Evolutionary conservation across 2,329 filamentous ascomycete species (phyloP), one percentile per base, ranked within the genome.

Genomic region (Aspergillus persii): DNA sequence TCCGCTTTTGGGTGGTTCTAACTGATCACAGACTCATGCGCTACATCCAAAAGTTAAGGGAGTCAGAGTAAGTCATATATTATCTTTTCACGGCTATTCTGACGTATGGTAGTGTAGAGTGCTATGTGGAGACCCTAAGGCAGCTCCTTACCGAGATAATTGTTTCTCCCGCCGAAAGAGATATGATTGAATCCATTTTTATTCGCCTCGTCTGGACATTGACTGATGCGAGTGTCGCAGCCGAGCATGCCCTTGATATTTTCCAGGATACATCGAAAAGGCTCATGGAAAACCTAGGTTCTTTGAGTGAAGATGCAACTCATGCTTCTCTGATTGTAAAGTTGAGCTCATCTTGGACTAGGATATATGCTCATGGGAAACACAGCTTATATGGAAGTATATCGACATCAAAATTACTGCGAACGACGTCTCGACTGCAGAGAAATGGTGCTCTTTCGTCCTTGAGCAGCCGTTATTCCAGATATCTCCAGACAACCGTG

Each of bases 301-400:
- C 81, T 0, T 71, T 96, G 4, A 79, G 83, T 26, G 74, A 84
- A 4, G 81, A 85, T 62, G 86, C 86, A 5, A 86, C 89, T 11
- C 84, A 80, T 61, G 76, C 74, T 52, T 71, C 70, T 48, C 68
- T 80, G 33, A 74, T 79, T 64, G 79, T 81, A 63, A 60, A n/a
- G 15, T 39, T 12, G 15, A 11, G 4, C 6, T 6, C 23, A 8
- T 8, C 29, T 9, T 11, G 30, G 9, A 9, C 4, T 12, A 30
- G 2, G 27, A 18, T 46, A 56, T 36, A 2, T 27, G 49, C 53
- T 62, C 9, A 62, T 44, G 5, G 33, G 3, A 41, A 2, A 23
- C 29, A 29, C 58, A 94, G 89, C 74, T 96, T 3, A 76, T 96
- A 3, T 97, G 92, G 92, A 95, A 92, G 74, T 84, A 82, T 29